phyloP scores from a whole-genome alignment of 1,139 yeast genomes.

The Lodderomyces metapsilosis region DNA sequence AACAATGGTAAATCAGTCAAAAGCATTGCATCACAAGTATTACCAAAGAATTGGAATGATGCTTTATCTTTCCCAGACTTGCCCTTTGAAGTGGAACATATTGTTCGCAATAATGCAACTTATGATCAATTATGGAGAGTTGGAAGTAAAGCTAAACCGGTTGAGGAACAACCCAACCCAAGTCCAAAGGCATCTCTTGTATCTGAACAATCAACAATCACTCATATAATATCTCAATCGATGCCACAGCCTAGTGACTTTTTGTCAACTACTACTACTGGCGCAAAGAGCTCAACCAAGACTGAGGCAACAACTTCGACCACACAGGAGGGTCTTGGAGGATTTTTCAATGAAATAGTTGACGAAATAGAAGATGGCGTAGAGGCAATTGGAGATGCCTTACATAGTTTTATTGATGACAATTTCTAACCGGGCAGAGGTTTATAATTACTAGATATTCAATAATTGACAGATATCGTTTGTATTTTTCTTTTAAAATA shows the following conservation, averaged over 20 bases:
- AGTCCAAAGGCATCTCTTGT: slow-evolving; percentile 27
- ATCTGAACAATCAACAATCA: slow-evolving; percentile 24
- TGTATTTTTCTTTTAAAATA: not conserved
- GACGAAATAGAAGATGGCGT: slow-evolving; percentile 30
- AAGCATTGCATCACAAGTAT: slow-evolving; percentile 24
- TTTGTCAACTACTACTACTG: slow-evolving; percentile 9
- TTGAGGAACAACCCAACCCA: slow-evolving; percentile 14
- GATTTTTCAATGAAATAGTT: slow-evolving; percentile 24
- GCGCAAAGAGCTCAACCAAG: not conserved
- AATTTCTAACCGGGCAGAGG: slow-evolving; percentile 2
- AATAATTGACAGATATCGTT: too few species aligned
- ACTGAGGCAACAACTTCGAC: slow-evolving; percentile 7
- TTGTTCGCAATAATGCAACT: slow-evolving; percentile 46
- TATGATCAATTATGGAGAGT: slow-evolving; percentile 49
- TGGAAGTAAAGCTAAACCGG: slow-evolving; percentile 3
- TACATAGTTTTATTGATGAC: slow-evolving; percentile 18
- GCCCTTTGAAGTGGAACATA: slow-evolving; percentile 45
- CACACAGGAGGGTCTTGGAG: slow-evolving; percentile 18
- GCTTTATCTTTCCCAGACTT: slow-evolving; percentile 55
- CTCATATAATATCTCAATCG: slow-evolving; percentile 20
- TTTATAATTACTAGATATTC: not conserved
- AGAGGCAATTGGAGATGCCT: slow-evolving; percentile 16
- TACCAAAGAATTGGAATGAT: slow-evolving; percentile 59
- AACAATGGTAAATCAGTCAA: slow-evolving; percentile 55
- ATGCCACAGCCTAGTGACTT: slow-evolving; percentile 40